Evolutionary conservation across 2,329 filamentous ascomycete genomes (phyloP).

Genomic region (Laburnicola sp.): DNA sequence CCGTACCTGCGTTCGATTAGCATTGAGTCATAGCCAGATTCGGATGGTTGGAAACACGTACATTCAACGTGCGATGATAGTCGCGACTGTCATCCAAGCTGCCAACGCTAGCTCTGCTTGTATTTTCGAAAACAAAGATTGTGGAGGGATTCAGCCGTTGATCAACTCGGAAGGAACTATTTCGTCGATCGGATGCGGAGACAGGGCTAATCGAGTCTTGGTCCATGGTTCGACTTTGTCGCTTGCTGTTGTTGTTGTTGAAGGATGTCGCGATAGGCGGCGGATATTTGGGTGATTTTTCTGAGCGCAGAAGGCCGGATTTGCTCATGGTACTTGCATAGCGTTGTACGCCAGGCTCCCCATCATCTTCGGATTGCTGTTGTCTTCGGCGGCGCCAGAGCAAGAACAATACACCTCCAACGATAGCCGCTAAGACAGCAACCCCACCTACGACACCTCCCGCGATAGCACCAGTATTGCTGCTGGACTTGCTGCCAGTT

Average conservation of each 20-base stretch:
- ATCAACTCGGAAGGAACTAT: conserved; percentile 53
- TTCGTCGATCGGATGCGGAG: conserved; percentile 41
- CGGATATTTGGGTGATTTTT: conserved; percentile 28
- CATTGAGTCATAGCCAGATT: background rate
- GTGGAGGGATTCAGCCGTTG: conserved; percentile 54
- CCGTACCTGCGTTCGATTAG: conserved; percentile 30
- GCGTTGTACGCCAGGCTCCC: conserved; percentile 37
- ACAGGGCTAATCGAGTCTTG: conserved; percentile 41
- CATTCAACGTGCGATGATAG: conserved; percentile 53
- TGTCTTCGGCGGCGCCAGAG: conserved; percentile 42
- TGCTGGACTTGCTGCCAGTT: conserved; percentile 7
- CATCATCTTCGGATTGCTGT: conserved; percentile 22
- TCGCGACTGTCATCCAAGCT: conserved; percentile 53
- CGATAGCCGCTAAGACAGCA: conserved; percentile 42
- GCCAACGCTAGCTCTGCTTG: conserved; percentile 51
- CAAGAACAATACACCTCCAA: conserved; percentile 45
- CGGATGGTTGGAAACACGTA: conserved; percentile 26
- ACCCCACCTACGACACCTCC: conserved; percentile 52
- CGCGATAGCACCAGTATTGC: conserved; percentile 50
- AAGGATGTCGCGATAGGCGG: conserved; percentile 28
- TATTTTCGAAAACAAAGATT: conserved; percentile 52
- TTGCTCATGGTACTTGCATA: conserved; percentile 55
- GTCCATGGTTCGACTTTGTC: conserved; percentile 34
- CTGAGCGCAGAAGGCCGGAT: conserved; percentile 47
- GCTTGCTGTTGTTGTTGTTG: conserved; percentile 21